These are phyloP conservation scores for Neofusicoccum parvum DNA, from an alignment of 2,329 filamentous ascomycete genomes.

Conservation along the genomic window DNA sequence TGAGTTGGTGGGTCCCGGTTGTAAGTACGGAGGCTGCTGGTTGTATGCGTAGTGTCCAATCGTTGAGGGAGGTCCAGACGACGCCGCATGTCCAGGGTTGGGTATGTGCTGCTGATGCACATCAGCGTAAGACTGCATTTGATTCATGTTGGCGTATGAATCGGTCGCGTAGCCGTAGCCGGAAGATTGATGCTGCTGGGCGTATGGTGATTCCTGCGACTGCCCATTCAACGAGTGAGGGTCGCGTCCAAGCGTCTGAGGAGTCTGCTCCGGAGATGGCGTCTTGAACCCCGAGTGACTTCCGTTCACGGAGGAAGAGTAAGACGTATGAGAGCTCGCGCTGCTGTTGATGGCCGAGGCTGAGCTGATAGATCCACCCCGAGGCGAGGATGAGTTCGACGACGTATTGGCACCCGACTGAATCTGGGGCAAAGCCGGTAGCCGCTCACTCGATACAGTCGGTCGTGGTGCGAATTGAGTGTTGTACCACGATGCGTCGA, in stretches of 20 bases:
- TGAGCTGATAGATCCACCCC: constrained; percentile 72
- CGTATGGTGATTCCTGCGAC: constrained; percentile 43
- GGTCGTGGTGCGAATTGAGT: constrained; percentile 65
- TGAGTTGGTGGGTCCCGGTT: constrained; percentile 71
- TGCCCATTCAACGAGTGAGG: constrained; percentile 41
- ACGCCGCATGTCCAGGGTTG: constrained; percentile 72
- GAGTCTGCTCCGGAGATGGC: constrained; percentile 69
- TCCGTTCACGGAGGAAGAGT: constrained; percentile 57
- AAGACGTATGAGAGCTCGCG: constrained; percentile 58
- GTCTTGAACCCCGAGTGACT: constrained; percentile 67
- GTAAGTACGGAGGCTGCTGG: constrained; percentile 72
- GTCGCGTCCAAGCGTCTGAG: constrained; percentile 44
- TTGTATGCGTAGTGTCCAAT: constrained; percentile 79
- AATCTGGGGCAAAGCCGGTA: constrained; percentile 71
- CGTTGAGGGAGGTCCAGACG: constrained; percentile 72
- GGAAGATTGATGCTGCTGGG: constrained; percentile 34
- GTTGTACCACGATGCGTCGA: constrained; percentile 71
- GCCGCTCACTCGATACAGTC: constrained; percentile 71
- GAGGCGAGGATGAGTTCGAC: constrained; percentile 73
- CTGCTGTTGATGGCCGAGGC: constrained; percentile 52
- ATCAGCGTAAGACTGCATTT: constrained; percentile 80
- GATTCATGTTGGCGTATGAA: constrained; percentile 71
- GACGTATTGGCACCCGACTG: constrained; percentile 65
- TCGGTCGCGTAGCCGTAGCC: constrained; percentile 38
- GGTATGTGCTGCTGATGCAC: constrained; percentile 77